Percentiles rank a stretch among this genome's conserved stretches.
These are phyloP conservation scores for Nicotiana sylvestris DNA, from an alignment of 257 asterid species.

Conservation along the genomic window DNA sequence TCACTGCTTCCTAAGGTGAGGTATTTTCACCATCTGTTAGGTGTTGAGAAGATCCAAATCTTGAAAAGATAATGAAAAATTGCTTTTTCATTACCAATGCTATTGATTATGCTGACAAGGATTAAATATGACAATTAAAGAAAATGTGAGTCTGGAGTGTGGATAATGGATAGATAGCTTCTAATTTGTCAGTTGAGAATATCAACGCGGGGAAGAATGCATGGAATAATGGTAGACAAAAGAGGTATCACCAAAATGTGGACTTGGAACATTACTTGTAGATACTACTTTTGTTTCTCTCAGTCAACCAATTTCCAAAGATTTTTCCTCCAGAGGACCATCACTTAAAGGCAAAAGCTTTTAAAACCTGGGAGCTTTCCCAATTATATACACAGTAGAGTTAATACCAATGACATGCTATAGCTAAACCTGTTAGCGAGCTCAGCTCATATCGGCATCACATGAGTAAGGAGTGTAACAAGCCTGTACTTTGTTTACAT, in stretches of 20 bases:
- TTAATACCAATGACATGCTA: neutral
- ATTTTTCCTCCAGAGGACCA: neutral
- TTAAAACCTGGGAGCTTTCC: neutral
- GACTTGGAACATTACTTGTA: neutral
- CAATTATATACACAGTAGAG: neutral
- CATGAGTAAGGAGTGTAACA: neutral
- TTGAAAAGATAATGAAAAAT: neutral
- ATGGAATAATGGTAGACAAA: neutral
- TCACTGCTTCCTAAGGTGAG: neutral
- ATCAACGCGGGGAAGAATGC: neutral
- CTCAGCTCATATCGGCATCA: neutral
- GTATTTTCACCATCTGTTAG: neutral
- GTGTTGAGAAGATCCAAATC: neutral
- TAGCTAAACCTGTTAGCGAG: neutral
- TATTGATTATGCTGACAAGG: neutral
- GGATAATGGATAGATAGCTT: neutral
- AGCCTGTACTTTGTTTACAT: neutral
- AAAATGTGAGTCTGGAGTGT: neutral
- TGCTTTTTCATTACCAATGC: too few relatives aligned
- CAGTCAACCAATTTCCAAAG: neutral
- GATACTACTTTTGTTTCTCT: neutral
- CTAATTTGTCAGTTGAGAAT: neutral
- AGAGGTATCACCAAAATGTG: neutral
- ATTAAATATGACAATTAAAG: neutral
- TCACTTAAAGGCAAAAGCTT: neutral